phyloP scores from a whole-genome alignment of 257 asterid genomes.

The Petunia secreta region DNA sequence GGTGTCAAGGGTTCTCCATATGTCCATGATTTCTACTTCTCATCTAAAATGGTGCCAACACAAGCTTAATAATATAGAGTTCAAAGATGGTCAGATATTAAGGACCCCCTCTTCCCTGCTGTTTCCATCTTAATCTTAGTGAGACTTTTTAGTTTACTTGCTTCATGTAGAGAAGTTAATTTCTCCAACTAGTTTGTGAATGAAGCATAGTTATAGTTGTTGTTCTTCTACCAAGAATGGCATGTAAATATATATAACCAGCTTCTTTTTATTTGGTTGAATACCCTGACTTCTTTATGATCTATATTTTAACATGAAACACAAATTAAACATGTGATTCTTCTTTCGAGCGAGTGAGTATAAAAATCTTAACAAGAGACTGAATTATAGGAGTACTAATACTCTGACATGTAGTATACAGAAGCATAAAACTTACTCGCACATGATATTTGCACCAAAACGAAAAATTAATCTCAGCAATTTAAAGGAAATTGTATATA shows the following conservation, averaged over 20 bases:
- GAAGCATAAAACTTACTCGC: too few species aligned
- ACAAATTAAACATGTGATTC: too few species aligned
- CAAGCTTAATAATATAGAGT: slow-evolving; percentile 49
- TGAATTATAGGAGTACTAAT: too few species aligned
- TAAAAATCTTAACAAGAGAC: too few species aligned
- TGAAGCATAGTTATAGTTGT: background rate
- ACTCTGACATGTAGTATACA: too few species aligned
- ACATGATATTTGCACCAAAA: too few species aligned
- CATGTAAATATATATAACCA: background rate
- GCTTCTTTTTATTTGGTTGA: background rate
- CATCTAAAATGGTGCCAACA: slow-evolving; percentile 63
- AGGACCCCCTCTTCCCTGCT: slow-evolving; percentile 35
- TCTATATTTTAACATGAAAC: background rate
- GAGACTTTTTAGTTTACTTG: background rate
- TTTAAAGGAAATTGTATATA: too few species aligned
- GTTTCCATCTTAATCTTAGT: slow-evolving; percentile 42
- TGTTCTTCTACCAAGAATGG: background rate
- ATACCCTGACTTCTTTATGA: background rate
- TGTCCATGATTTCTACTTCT: slow-evolving; percentile 43
- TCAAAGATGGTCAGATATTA: slow-evolving; percentile 37
- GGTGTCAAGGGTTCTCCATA: slow-evolving; percentile 46
- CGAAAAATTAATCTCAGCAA: too few species aligned
- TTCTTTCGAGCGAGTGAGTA: too few species aligned
- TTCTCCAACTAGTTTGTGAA: background rate
- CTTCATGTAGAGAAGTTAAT: background rate